These are phyloP conservation scores for Ogataea nitratoaversa DNA, from an alignment of 805 yeast species.

Conservation along the genomic window DNA sequence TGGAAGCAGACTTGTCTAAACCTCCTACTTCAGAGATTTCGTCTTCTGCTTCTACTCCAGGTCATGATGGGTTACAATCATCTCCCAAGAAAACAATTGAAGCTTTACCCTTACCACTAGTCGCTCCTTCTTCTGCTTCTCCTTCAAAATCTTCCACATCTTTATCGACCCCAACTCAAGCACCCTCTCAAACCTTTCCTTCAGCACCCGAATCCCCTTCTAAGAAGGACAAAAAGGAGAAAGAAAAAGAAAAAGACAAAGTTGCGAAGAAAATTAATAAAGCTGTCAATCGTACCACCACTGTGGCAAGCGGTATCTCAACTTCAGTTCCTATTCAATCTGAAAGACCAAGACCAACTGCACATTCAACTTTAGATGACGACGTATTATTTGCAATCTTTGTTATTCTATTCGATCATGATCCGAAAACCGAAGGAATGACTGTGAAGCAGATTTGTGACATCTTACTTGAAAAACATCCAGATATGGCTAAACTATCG, in stretches of 20 bases:
- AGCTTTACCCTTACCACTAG: not conserved
- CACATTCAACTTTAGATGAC: constrained; percentile 64
- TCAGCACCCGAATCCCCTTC: constrained; percentile 4
- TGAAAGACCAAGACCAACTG: constrained; percentile 66
- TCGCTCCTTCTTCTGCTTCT: constrained; percentile 6
- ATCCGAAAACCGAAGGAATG: constrained; percentile 70
- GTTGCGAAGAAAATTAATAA: constrained; percentile 27
- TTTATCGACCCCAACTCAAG: not conserved
- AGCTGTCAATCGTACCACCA: constrained; percentile 36
- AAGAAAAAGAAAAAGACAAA: constrained; percentile 21
- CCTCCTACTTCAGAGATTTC: not conserved
- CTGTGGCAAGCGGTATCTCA: constrained; percentile 68
- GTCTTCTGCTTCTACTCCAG: constrained; percentile 2
- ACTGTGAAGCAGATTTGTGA: constrained; percentile 89
- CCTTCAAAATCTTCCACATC: constrained; percentile 9
- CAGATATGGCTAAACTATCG: constrained; percentile 77
- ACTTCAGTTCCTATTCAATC: constrained; percentile 81
- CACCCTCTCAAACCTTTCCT: constrained; percentile 3
- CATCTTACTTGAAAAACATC: constrained; percentile 65
- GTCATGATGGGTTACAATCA: not conserved
- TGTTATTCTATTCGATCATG: constrained; percentile 64
- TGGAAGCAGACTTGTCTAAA: constrained; percentile 18
- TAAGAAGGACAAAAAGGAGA: constrained; percentile 10
- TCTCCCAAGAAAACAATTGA: not conserved
- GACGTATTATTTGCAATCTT: constrained; percentile 75